Percentiles rank a stretch among this genome's conserved stretches.
Evolutionary conservation across 768 basidiomycete genomes (phyloP).

Genomic region (Pulveroboletus sp.): DNA sequence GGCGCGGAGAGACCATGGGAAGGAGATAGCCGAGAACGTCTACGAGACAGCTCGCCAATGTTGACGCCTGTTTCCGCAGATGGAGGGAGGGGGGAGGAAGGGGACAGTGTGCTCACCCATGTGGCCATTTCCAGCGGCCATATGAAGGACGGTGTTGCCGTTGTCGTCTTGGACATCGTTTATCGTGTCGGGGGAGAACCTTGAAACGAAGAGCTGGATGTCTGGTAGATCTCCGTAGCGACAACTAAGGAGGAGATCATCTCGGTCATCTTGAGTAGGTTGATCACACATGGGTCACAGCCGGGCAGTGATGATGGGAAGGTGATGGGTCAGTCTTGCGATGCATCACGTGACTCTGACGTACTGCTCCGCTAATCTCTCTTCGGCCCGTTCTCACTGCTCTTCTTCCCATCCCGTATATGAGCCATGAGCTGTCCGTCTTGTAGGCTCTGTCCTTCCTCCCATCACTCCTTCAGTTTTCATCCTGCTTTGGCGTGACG

Average conservation of each 20-base stretch:
- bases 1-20: constrained; percentile 39
- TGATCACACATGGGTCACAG: background rate
- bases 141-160: constrained; percentile 79
- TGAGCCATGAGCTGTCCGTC: background rate
- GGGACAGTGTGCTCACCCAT: constrained; percentile 46
- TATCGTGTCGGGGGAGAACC: constrained; percentile 50
- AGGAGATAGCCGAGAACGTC: constrained; percentile 76
- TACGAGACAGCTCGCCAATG: constrained; percentile 43
- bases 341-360: background rate
- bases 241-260: constrained; percentile 77
- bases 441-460: background rate
- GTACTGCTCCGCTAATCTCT: background rate
- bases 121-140: constrained; percentile 88
- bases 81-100: background rate
- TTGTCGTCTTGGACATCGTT: constrained; percentile 60
- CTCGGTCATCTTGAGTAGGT: constrained; percentile 48
- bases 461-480: background rate
- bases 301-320: too few relatives aligned
- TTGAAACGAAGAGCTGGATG: constrained; percentile 57
- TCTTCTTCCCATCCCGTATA: background rate
- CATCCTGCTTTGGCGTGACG: background rate
- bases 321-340: too few relatives aligned
- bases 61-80: background rate
- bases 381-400: background rate
- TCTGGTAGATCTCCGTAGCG: constrained; percentile 88